Percentiles rank a stretch among this genome's conserved stretches.
Conservation (phyloP, 306 rosid genomes). For the Prunus padus region DNA sequence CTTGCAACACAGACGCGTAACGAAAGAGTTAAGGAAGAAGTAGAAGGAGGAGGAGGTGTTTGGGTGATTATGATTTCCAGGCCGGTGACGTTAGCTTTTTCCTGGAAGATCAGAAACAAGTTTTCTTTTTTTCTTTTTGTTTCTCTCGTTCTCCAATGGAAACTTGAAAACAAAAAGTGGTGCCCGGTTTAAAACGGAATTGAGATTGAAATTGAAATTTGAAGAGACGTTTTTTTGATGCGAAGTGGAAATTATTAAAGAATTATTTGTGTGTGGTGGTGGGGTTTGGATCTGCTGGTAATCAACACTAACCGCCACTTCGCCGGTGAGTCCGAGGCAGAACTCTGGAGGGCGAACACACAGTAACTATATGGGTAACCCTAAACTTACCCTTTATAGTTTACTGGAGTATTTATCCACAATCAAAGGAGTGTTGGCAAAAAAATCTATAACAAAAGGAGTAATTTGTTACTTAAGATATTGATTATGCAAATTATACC, state of each 20-base stretch:
- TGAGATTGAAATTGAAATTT: not conserved
- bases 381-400: not conserved
- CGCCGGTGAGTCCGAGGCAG: not conserved
- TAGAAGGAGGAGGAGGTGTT: not conserved
- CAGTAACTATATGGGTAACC: not conserved
- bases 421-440: not conserved
- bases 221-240: not conserved
- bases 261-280: not conserved
- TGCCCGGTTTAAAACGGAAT: not conserved
- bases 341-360: not conserved
- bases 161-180: not conserved
- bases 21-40: not conserved
- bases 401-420: not conserved
- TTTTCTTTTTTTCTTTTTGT: not conserved
- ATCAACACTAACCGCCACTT: slow-evolving; percentile 6
- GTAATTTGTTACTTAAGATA: no score
- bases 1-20: slow-evolving; percentile 20
- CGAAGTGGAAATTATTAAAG: not conserved
- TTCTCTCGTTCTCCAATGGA: not conserved
- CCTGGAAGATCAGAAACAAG: slow-evolving; percentile 20
- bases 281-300: not conserved
- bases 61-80: not conserved
- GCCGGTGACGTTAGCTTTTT: slow-evolving; percentile 32
- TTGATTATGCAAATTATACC: no score
- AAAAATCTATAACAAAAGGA: no score